A percentile compares a stretch with the other conserved stretches of the same genome.
phyloP scores from a whole-genome alignment of 1,139 yeast species.

The Zygosaccharomyces sapae region DNA sequence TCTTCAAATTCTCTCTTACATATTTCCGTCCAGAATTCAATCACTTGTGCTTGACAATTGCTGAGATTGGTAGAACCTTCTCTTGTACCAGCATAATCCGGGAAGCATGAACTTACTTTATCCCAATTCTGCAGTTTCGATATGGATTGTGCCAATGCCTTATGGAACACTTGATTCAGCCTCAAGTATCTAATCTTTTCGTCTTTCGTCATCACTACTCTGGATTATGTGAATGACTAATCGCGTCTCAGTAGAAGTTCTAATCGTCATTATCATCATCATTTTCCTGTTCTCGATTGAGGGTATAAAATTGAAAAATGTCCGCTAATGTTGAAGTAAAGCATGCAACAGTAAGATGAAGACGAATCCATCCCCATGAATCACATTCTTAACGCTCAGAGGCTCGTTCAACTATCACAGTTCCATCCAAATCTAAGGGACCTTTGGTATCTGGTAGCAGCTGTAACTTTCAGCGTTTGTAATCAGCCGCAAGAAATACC shows the following conservation, averaged over 20 bases:
- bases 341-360: not conserved
- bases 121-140: slow-evolving; percentile 56
- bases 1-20: slow-evolving; percentile 61
- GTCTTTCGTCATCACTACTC: slow-evolving; percentile 9
- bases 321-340: not conserved
- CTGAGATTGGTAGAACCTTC: slow-evolving; percentile 52
- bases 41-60: slow-evolving; percentile 58
- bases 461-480: slow-evolving; percentile 76
- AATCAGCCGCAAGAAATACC: slow-evolving; percentile 82
- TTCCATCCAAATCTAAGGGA: slow-evolving; percentile 49
- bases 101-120: slow-evolving; percentile 63
- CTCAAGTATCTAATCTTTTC: slow-evolving; percentile 48
- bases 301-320: slow-evolving; percentile 1
- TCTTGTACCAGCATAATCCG: slow-evolving; percentile 47
- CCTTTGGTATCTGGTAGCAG: slow-evolving; percentile 74
- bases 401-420: slow-evolving; percentile 52
- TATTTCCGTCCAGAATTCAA: slow-evolving; percentile 55
- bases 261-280: not conserved
- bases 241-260: not conserved
- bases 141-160: slow-evolving; percentile 66
- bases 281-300: not conserved
- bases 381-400: slow-evolving; percentile 50
- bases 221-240: not conserved
- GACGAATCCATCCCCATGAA: slow-evolving; percentile 13
- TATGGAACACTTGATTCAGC: slow-evolving; percentile 52